Evolutionary conservation across 2,329 filamentous ascomycete genomes (phyloP), one percentile per base, ranked within the genome.

Genomic region (Penicillium sp.): DNA sequence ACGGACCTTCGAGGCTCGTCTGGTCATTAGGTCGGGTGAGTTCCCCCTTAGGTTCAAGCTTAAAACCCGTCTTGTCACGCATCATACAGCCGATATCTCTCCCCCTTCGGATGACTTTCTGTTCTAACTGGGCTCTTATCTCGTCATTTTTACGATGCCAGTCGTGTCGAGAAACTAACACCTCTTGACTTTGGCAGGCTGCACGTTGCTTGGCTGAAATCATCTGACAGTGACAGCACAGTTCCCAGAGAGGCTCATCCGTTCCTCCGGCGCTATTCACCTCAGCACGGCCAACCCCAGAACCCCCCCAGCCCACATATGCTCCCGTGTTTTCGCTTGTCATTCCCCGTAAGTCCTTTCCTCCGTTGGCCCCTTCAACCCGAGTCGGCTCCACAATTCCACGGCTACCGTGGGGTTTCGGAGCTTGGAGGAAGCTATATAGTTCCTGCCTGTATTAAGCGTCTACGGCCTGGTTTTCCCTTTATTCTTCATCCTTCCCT

Each of bases 231-330:
- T 40, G 37, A 37, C 49, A 25, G 43, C 55, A 40, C 57, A 58
- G 51, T 61, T 59, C 63, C 58, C 55, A 61, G 45, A 53, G 26
- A 65, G 66, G 58, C 62, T 65, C 66, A 71, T 75, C 73, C 73
- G 72, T 75, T 75, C 66, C 71, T 64, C 73, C 73, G 73, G 68
- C 64, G 64, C 68, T 67, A 69, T 55, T 62, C 58, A 62, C 58
- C 59, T 52, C 61, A 61, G 25, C 57, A 38, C 38, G 22, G n/a
- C 19, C 33, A 38, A 45, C 59, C 61, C 54, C 60, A 16, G 45
- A 25, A 46, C 52, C 19, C 38, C 22, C 42, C 52, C 54, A 58
- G 26, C 59, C 58, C 57, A 61, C 57, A 56, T 55, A 26, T 7
- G n/a, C 37, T 4, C 11, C 58, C 57, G 61, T 33, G 10, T 25